Evolutionary conservation across 257 asterid species (phyloP), one percentile per base, ranked within the genome.

Genomic region (Marsdenia floribunda): DNA sequence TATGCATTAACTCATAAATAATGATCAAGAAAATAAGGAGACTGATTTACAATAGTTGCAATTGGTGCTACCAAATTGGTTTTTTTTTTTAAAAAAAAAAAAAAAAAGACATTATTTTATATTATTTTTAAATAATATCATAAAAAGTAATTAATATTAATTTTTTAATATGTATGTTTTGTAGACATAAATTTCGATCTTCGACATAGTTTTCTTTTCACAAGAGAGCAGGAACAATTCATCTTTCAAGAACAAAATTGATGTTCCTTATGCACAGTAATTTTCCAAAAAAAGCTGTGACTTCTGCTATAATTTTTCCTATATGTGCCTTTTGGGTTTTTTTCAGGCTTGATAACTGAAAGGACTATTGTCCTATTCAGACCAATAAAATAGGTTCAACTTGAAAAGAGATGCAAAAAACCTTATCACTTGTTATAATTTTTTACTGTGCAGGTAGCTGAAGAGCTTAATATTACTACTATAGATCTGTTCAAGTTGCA

Each of bases 381-480:
- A n/a, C 38, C 29, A 11, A 0, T n/a, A 63, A 29, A 65, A 75
- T 65, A 50, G 22, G n/a, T 13, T 38, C 18, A 22, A 68, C 15
- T 67, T 54, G n/a, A 52, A 76, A 63, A 50, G 81, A 22, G 35
- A 58, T 79, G 79, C 70, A 37, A 64, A 50, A 22, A 73, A 71
- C 78, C 80, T 85, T 72, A 73, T 61, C 65, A 80, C 73, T 79
- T 29, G 22, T 15, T 71, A 55, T 71, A 55, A 52, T 77, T 71
- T 85, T 67, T 42, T 64, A 53, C 83, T 91, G 79, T 95, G n/a
- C n/a, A 94, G 99, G 99, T 98, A 50, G 99, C 99, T 80, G 85
- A 89, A 85, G 87, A 85, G 90, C 96, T 94, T 71, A 94, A 78
- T 87, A 94, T 92, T 77, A 94, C 99, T 70, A 92, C 99, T 49